Conservation (phyloP, 768 basidiomycete species). For the Kwoniella bestiolae region DNA sequence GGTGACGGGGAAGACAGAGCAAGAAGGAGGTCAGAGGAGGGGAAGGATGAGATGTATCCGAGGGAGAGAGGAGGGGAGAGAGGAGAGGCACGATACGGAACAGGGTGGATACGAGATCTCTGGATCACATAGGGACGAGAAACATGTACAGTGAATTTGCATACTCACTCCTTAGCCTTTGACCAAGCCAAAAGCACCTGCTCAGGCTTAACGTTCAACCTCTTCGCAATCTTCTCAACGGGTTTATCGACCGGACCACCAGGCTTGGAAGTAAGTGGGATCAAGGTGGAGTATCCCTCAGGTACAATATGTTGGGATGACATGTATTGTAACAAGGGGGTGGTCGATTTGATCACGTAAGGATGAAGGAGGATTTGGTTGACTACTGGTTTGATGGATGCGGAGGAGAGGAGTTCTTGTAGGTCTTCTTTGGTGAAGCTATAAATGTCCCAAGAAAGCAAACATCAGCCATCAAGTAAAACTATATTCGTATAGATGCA, state of each 20-base stretch:
- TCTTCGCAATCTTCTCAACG: constrained; percentile 30
- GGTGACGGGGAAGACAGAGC: no score
- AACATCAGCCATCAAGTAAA: no score
- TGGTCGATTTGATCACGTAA: constrained; percentile 35
- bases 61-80: no score
- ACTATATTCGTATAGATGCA: no score
- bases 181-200: constrained; percentile 47
- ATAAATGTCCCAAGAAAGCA: no score
- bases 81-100: neutral
- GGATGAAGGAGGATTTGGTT: constrained; percentile 51
- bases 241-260: constrained; percentile 33
- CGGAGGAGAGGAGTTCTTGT: constrained; percentile 33
- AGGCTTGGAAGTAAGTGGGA: constrained; percentile 38
- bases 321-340: constrained; percentile 35
- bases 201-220: constrained; percentile 32
- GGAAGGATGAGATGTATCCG: no score
- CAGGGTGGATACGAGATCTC: neutral
- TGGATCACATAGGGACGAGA: no score
- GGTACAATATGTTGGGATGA: constrained; percentile 39
- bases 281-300: constrained; percentile 45
- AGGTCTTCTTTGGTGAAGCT: constrained; percentile 44
- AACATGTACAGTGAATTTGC: neutral
- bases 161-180: constrained; percentile 42
- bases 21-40: no score
- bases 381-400: constrained; percentile 43